Conservation (phyloP, 768 basidiomycete species). For the Boletus reticulatus region DNA sequence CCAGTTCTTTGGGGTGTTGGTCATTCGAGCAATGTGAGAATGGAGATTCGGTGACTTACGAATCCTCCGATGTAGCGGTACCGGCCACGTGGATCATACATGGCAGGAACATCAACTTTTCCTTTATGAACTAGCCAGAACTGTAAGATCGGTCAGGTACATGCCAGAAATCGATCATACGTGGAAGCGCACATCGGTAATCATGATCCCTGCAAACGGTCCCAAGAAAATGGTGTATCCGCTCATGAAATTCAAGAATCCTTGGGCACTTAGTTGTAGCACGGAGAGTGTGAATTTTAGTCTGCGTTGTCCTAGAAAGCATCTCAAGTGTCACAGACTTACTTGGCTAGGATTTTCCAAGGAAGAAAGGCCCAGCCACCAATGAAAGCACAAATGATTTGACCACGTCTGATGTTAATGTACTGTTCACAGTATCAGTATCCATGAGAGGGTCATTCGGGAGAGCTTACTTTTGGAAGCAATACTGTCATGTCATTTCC, state of each 20-base stretch:
- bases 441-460: neutral
- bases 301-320: neutral
- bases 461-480: constrained; percentile 45
- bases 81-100: constrained; percentile 77
- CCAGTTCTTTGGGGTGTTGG: constrained; percentile 62
- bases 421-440: constrained; percentile 21
- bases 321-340: neutral
- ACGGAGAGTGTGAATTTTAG: neutral
- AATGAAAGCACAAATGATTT: constrained; percentile 27
- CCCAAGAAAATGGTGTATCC: constrained; percentile 87
- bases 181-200: constrained; percentile 46
- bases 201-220: constrained; percentile 78
- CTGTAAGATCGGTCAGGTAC: constrained; percentile 32
- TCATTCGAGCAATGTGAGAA: neutral
- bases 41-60: constrained; percentile 41
- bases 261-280: constrained; percentile 42
- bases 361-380: constrained; percentile 81
- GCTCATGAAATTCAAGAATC: constrained; percentile 77
- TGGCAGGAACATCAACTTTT: constrained; percentile 76
- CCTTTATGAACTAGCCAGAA: constrained; percentile 77
- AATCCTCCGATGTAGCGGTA: constrained; percentile 78
- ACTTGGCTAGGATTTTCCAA: constrained; percentile 74
- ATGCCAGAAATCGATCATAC: neutral
- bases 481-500: constrained; percentile 85
- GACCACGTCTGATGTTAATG: constrained; percentile 29